Percentiles rank a stretch among this genome's conserved stretches.
Evolutionary conservation across 768 basidiomycete genomes (phyloP).

Genomic region (Calocybe indica): DNA sequence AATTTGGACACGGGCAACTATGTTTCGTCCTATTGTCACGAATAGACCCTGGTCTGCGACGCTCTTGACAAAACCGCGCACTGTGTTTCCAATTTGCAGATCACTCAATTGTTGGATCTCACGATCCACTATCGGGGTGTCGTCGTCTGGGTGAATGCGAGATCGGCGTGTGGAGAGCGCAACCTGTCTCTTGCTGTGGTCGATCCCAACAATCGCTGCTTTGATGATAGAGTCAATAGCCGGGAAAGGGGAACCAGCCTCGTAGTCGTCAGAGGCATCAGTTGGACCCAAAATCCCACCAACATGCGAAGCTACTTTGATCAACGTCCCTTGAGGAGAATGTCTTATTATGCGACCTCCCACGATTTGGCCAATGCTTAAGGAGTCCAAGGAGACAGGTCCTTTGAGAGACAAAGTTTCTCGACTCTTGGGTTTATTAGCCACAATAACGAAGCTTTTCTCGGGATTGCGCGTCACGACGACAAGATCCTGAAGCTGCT

Average conservation of each 20-base stretch:
- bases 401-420: slow-evolving; percentile 39
- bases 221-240: slow-evolving; percentile 61
- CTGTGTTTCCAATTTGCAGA: slow-evolving; percentile 63
- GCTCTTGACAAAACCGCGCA: slow-evolving; percentile 88
- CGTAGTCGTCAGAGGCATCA: slow-evolving; percentile 79
- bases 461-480: slow-evolving; percentile 88
- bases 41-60: slow-evolving; percentile 86
- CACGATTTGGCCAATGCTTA: slow-evolving; percentile 69
- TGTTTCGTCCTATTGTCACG: slow-evolving; percentile 73
- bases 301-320: slow-evolving; percentile 71
- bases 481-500: slow-evolving; percentile 67
- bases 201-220: slow-evolving; percentile 65
- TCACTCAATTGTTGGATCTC: slow-evolving; percentile 60
- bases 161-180: slow-evolving; percentile 81
- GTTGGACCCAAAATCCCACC: slow-evolving; percentile 78
- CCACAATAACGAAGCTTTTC: slow-evolving; percentile 82
- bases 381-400: slow-evolving; percentile 56
- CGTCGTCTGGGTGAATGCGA: slow-evolving; percentile 48
- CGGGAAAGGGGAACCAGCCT: slow-evolving; percentile 49
- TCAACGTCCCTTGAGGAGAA: slow-evolving; percentile 60
- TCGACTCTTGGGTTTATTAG: slow-evolving; percentile 60
- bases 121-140: slow-evolving; percentile 50
- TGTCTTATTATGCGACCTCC: slow-evolving; percentile 78
- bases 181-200: slow-evolving; percentile 60
- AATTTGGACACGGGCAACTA: slow-evolving; percentile 92